These are phyloP conservation scores for Poterioochromonas sp. DNA, from an alignment of 352 stramenopile species.

Conservation along the genomic window DNA sequence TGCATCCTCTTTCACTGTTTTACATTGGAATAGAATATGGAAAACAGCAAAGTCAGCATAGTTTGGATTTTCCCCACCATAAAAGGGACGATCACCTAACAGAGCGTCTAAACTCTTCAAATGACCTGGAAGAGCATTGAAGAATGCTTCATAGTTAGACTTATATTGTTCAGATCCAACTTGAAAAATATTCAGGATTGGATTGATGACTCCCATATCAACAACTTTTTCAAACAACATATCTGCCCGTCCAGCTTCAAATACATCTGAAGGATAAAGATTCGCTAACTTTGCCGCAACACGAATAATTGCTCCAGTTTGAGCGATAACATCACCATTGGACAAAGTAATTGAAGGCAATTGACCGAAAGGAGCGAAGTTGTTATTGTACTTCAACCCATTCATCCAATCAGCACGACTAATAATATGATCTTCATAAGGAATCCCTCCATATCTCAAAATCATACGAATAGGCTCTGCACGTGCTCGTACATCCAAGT, in stretches of 20 bases:
- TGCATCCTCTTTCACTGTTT: background rate
- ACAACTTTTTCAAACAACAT: background rate
- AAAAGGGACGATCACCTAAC: background rate
- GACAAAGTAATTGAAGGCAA: background rate
- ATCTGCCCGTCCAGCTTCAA: background rate
- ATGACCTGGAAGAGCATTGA: background rate
- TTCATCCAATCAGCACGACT: background rate
- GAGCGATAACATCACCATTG: slow-evolving; percentile 11
- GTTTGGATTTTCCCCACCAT: background rate
- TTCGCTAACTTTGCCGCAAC: background rate
- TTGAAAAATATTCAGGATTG: background rate
- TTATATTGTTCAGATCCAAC: background rate
- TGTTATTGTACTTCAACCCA: background rate
- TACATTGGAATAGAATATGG: background rate
- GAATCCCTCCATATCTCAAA: background rate
- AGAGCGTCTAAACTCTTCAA: background rate
- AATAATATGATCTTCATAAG: background rate
- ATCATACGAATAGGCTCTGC: slow-evolving; percentile 9
- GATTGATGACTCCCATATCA: background rate
- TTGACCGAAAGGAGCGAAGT: background rate
- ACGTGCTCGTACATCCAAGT: background rate
- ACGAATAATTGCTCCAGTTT: slow-evolving; percentile 9
- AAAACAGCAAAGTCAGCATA: background rate
- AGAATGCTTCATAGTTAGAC: background rate
- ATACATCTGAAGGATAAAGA: background rate